These are phyloP conservation scores for Boletus eberwhitei DNA, from an alignment of 768 basidiomycete species.

Conservation along the genomic window DNA sequence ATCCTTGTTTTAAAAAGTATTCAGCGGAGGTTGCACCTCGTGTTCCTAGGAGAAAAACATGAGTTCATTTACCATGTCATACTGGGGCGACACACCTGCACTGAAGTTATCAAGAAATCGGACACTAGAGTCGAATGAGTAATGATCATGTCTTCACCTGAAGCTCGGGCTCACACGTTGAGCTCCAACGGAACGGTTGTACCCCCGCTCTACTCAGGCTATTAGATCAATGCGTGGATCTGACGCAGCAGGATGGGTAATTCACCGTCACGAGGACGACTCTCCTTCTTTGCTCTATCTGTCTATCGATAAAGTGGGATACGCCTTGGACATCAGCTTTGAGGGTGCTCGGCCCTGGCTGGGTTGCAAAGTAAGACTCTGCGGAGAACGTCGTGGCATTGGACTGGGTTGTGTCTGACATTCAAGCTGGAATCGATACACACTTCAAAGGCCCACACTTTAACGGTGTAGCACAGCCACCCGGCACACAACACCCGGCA, in stretches of 20 bases:
- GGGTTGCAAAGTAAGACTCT: conserved; percentile 86
- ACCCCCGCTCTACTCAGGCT: conserved; percentile 76
- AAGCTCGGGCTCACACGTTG: conserved; percentile 79
- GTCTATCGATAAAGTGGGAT: conserved; percentile 65
- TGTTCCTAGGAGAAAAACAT: conserved; percentile 58
- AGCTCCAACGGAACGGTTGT: conserved; percentile 97
- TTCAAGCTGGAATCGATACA: conserved; percentile 3
- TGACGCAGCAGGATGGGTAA: conserved; percentile 6
- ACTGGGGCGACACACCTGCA: conserved; percentile 58
- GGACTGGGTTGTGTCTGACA: conserved; percentile 17
- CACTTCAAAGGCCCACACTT: not conserved
- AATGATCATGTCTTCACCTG: conserved; percentile 6
- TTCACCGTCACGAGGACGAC: conserved; percentile 94
- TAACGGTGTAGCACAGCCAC: conserved; percentile 13
- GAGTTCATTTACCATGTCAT: not conserved
- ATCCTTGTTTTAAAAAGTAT: conserved; percentile 90
- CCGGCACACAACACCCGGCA: not conserved
- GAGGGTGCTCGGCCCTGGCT: conserved; percentile 72
- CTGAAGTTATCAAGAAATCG: conserved; percentile 99
- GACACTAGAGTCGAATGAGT: conserved; percentile 55
- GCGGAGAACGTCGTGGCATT: conserved; percentile 60
- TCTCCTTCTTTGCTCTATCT: conserved; percentile 59
- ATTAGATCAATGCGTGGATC: conserved; percentile 12
- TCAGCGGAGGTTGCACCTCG: conserved; percentile 97
- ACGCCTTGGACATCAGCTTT: conserved; percentile 64